These are phyloP conservation scores for Kalaharituber pfeilii DNA, from an alignment of 2,329 filamentous ascomycete genomes.

Conservation along the genomic window DNA sequence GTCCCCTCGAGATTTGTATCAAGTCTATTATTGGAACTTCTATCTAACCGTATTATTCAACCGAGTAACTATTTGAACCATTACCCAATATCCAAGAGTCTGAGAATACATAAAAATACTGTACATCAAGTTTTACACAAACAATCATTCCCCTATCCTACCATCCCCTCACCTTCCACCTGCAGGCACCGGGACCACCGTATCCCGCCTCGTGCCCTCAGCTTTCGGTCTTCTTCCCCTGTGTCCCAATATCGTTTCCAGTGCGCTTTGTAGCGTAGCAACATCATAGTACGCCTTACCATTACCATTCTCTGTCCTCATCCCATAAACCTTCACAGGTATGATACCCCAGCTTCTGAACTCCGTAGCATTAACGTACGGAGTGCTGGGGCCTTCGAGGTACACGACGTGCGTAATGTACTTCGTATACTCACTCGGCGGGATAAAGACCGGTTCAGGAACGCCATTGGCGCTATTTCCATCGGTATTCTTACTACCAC, in stretches of 20 bases:
- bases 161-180: neutral
- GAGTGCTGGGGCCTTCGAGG: constrained; percentile 52
- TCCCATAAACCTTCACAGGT: constrained; percentile 57
- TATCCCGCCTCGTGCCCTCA: neutral
- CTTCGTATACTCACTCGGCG: neutral
- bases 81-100: too few species aligned
- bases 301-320: constrained; percentile 33
- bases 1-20: too few species aligned
- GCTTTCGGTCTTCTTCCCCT: neutral
- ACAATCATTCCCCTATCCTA: neutral
- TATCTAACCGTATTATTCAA: too few species aligned
- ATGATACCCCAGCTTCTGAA: constrained; percentile 55
- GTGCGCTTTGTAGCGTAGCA: constrained; percentile 51
- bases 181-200: too few species aligned
- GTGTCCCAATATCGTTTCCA: constrained; percentile 56
- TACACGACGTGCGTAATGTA: constrained; percentile 79
- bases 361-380: constrained; percentile 48
- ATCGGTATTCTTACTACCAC: too few species aligned
- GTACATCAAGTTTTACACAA: too few species aligned
- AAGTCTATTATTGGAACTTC: too few species aligned
- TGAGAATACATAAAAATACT: too few species aligned
- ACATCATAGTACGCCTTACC: constrained; percentile 54
- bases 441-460: neutral
- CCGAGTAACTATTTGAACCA: too few species aligned
- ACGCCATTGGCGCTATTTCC: too few species aligned